Percentiles rank a stretch among this genome's conserved stretches.
phyloP scores from a whole-genome alignment of 1,284 basidiomycete genomes.

The Ustilago cynodontis region DNA sequence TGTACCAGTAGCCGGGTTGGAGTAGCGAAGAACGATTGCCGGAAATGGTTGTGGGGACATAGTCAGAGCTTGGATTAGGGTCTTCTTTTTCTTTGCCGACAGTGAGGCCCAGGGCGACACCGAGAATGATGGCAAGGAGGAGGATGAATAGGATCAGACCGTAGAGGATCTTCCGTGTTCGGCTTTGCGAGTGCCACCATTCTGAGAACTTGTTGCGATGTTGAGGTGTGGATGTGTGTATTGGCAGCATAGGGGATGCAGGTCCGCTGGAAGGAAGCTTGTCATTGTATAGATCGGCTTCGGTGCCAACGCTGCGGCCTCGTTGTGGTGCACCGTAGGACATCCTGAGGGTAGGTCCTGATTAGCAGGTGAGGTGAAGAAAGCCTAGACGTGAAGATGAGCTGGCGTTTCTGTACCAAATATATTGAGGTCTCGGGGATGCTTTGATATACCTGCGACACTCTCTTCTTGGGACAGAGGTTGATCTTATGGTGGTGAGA shows the following conservation, averaged over 20 bases:
- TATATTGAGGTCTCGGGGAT: no score
- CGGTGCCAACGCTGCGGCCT: constrained; percentile 4
- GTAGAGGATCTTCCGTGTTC: constrained; percentile 23
- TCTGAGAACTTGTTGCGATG: constrained; percentile 4
- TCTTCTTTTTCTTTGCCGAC: constrained; percentile 25
- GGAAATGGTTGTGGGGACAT: constrained; percentile 29
- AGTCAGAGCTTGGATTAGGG: constrained; percentile 20
- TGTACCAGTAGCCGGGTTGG: constrained; percentile 32
- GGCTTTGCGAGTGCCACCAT: constrained; percentile 22
- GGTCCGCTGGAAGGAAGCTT: constrained; percentile 14
- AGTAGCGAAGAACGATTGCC: constrained; percentile 34
- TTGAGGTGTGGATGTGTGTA: neutral
- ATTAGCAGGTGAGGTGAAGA: no score
- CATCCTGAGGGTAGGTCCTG: constrained; percentile 1
- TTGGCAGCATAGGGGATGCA: constrained; percentile 15
- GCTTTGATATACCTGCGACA: no score
- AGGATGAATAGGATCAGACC: constrained; percentile 4
- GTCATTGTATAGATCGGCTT: constrained; percentile 16
- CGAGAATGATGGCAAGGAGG: constrained; percentile 31
- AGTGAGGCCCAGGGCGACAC: constrained; percentile 40
- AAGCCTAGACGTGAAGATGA: no score
- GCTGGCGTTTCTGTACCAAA: no score
- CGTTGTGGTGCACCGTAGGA: neutral
- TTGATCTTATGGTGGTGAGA: no score
- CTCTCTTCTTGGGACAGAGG: no score